Evolutionary conservation across 2,329 filamentous ascomycete genomes (phyloP).

Genomic region (Elsinoe arachidis): DNA sequence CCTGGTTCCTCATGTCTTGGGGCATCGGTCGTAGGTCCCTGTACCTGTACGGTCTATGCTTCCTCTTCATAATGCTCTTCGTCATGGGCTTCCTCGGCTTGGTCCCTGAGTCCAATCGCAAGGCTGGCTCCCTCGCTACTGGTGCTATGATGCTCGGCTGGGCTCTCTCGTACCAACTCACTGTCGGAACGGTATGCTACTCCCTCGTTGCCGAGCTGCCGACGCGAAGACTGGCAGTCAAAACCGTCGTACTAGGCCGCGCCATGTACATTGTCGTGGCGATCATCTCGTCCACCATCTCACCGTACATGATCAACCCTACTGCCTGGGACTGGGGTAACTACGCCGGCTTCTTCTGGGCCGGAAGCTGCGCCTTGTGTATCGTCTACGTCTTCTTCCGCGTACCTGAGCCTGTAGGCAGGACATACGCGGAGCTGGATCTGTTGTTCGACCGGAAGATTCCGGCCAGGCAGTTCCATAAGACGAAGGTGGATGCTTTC

Average conservation of each 20-base stretch:
- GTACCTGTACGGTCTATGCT: slow-evolving; percentile 66
- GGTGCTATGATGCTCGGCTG: slow-evolving; percentile 78
- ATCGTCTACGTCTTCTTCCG: slow-evolving; percentile 75
- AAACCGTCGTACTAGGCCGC: slow-evolving; percentile 80
- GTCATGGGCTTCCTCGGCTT: slow-evolving; percentile 77
- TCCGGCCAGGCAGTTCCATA: slow-evolving; percentile 63
- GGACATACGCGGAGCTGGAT: slow-evolving; percentile 80
- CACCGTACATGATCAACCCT: slow-evolving; percentile 89
- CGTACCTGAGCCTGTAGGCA: slow-evolving; percentile 68
- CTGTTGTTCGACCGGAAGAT: slow-evolving; percentile 69
- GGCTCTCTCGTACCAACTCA: slow-evolving; percentile 76
- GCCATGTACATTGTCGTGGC: slow-evolving; percentile 69
- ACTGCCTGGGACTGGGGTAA: slow-evolving; percentile 81
- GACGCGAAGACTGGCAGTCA: slow-evolving; percentile 75
- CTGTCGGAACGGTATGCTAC: slow-evolving; percentile 83
- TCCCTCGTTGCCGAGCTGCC: slow-evolving; percentile 80
- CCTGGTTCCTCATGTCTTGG: slow-evolving; percentile 69
- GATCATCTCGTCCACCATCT: slow-evolving; percentile 73
- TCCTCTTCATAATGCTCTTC: slow-evolving; percentile 67
- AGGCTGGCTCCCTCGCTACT: slow-evolving; percentile 61
- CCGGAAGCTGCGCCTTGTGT: slow-evolving; percentile 69
- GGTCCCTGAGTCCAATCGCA: slow-evolving; percentile 51
- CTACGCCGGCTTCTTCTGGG: slow-evolving; percentile 83
- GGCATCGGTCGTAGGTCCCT: slow-evolving; percentile 62
- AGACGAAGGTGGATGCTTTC: slow-evolving; percentile 49